Conservation (phyloP, 345 rosid species). For the Isatis tinctoria region DNA sequence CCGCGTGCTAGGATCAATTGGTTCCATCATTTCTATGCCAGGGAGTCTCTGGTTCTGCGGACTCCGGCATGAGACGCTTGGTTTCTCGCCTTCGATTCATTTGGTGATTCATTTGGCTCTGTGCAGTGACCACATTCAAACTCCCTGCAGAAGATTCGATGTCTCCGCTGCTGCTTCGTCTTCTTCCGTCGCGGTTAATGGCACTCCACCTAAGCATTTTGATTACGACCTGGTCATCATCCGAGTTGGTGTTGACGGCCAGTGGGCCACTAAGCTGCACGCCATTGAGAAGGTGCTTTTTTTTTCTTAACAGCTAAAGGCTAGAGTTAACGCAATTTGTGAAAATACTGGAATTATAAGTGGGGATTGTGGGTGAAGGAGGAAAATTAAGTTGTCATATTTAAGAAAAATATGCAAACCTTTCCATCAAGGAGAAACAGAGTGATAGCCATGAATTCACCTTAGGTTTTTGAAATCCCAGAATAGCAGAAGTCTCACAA, state of each 20-base stretch:
- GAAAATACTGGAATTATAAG: too few relatives aligned
- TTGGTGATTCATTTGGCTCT: constrained; percentile 16
- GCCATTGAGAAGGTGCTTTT: constrained; percentile 83
- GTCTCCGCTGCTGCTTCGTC: constrained; percentile 42
- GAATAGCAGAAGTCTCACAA: too few relatives aligned
- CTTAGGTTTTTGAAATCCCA: too few relatives aligned
- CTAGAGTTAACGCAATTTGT: too few relatives aligned
- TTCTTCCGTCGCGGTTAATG: constrained; percentile 37
- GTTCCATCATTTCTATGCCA: constrained; percentile 34
- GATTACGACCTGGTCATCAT: constrained; percentile 90
- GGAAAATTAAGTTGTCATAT: too few relatives aligned
- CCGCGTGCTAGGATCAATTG: constrained; percentile 19
- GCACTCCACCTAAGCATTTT: constrained; percentile 61
- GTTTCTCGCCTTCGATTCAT: constrained; percentile 29
- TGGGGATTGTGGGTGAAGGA: too few relatives aligned
- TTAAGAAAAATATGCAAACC: too few relatives aligned
- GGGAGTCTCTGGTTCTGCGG: constrained; percentile 76
- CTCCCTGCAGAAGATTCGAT: constrained; percentile 5
- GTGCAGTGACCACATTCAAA: not conserved
- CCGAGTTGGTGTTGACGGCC: constrained; percentile 98
- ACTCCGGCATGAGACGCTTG: constrained; percentile 60
- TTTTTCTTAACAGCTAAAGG: not conserved
- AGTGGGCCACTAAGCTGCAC: constrained; percentile 94
- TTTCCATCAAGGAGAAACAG: too few relatives aligned
- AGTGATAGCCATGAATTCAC: too few relatives aligned